These are phyloP conservation scores for Gilbertella persicaria DNA, from an alignment of 371 early-diverging fungal species.

Conservation along the genomic window DNA sequence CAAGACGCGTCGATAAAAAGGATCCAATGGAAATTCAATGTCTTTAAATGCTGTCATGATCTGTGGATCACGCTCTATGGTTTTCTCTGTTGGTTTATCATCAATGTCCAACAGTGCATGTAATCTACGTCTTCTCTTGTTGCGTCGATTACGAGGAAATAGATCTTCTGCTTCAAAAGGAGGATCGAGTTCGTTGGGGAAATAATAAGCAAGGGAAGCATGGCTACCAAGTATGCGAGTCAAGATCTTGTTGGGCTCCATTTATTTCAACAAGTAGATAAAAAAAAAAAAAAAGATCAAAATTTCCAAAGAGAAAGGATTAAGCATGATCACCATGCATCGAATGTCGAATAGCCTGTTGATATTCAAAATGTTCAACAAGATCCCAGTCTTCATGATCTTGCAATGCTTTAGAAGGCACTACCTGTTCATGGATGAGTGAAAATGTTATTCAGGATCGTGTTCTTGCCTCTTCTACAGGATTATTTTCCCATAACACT, in stretches of 20 bases:
- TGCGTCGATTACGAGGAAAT: neutral
- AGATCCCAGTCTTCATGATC: slow-evolving; percentile 24
- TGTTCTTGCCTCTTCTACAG: slow-evolving; percentile 2
- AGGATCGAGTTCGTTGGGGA: neutral
- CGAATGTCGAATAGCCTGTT: neutral
- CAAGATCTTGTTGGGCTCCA: neutral
- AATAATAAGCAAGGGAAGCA: neutral
- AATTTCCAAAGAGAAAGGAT: neutral
- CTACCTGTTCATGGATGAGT: neutral
- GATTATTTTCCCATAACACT: slow-evolving; percentile 2
- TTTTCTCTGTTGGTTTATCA: neutral
- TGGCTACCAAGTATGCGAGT: neutral
- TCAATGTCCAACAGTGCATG: neutral
- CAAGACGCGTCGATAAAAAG: slow-evolving; percentile 24
- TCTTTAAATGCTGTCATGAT: neutral
- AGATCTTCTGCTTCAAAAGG: neutral
- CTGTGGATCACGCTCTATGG: neutral
- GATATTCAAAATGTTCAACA: slow-evolving; percentile 21
- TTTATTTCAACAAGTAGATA: neutral
- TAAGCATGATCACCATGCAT: neutral
- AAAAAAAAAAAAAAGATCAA: neutral
- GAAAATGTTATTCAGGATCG: neutral
- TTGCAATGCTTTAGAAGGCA: slow-evolving; percentile 17
- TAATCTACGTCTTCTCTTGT: neutral
- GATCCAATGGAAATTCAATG: neutral